phyloP scores from a whole-genome alignment of 768 basidiomycete species.

The Rhodosporidiobolus sp. region DNA sequence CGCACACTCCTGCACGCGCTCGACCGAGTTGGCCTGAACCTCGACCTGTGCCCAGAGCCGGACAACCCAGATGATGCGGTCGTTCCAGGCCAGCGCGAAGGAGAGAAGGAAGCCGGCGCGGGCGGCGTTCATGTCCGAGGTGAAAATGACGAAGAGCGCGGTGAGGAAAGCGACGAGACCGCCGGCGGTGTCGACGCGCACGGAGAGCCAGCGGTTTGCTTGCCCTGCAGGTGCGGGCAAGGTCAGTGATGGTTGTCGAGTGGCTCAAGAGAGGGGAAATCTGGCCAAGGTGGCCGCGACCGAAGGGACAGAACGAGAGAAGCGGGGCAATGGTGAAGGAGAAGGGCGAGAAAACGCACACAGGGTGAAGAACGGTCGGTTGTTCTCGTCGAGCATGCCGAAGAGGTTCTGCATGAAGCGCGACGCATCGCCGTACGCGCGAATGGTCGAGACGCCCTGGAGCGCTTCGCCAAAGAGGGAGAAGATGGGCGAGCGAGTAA shows the following conservation, averaged over 20 bases:
- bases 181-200: constrained; percentile 47
- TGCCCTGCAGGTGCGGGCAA: constrained; percentile 8
- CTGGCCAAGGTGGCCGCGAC: no score
- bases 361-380: constrained; percentile 50
- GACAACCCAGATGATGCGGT: constrained; percentile 52
- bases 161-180: constrained; percentile 49
- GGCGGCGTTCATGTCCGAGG: constrained; percentile 48
- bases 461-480: constrained; percentile 50
- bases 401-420: constrained; percentile 50
- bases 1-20: constrained; percentile 49
- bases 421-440: constrained; percentile 51
- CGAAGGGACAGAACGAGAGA: no score
- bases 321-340: not conserved
- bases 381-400: constrained; percentile 49
- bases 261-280: no score
- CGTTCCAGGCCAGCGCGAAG: constrained; percentile 49
- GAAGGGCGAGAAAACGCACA: constrained; percentile 35
- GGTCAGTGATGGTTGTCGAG: no score
- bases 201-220: constrained; percentile 42
- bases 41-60: constrained; percentile 48
- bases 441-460: constrained; percentile 50
- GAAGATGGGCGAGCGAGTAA: constrained; percentile 50
- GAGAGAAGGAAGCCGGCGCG: constrained; percentile 47
- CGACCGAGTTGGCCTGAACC: constrained; percentile 52
- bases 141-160: constrained; percentile 48